phyloP scores from a whole-genome alignment of 208 protist genomes.

The Angomonas deanei region DNA sequence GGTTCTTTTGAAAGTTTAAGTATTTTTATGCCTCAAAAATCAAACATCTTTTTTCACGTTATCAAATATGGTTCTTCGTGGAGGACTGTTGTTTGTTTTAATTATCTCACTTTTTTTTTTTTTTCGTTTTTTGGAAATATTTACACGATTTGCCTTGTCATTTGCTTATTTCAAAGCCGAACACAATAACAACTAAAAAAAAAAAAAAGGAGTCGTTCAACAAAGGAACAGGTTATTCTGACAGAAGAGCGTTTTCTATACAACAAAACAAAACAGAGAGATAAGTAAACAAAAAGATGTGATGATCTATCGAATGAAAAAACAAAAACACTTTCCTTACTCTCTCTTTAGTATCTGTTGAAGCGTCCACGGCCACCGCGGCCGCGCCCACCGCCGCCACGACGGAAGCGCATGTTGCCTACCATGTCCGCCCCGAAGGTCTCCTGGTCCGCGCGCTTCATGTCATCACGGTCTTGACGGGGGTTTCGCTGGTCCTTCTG shows the following conservation, averaged over 20 bases:
- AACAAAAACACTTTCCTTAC: too few species aligned
- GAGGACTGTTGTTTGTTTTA: background rate
- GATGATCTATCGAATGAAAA: too few species aligned
- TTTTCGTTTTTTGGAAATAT: background rate
- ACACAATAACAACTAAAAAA: too few species aligned
- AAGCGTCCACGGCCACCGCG: constrained; percentile 60
- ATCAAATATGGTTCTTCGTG: too few species aligned
- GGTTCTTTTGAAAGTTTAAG: too few species aligned
- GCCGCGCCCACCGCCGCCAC: constrained; percentile 44
- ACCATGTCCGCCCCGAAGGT: constrained; percentile 85
- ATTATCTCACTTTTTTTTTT: background rate
- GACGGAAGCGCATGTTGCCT: constrained; percentile 59
- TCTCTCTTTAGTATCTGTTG: constrained; percentile 47
- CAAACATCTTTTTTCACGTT: too few species aligned
- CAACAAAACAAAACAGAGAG: constrained; percentile 8
- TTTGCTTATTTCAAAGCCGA: too few species aligned
- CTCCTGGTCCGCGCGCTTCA: constrained; percentile 79
- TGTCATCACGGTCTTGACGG: constrained; percentile 63
- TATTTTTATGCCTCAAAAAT: too few species aligned
- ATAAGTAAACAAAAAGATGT: too few species aligned
- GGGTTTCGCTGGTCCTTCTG: constrained; percentile 43
- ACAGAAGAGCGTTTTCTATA: background rate
- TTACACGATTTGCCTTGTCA: too few species aligned
- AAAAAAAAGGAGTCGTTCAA: too few species aligned
- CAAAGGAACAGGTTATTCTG: too few species aligned